Evolutionary conservation across 257 asterid genomes (phyloP).

Genomic region (Thymus mandschuricus): DNA sequence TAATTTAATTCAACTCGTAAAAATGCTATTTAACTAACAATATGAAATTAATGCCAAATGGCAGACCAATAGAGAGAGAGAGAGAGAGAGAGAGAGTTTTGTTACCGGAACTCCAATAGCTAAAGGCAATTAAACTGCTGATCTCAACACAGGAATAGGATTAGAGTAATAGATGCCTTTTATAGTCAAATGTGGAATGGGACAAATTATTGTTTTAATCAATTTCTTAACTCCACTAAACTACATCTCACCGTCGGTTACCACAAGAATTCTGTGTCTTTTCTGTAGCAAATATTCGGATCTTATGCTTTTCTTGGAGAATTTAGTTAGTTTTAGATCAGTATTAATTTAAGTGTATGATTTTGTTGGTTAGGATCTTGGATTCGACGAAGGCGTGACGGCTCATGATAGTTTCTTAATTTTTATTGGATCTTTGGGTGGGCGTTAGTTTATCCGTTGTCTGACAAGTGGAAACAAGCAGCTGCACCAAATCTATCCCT

Average conservation of each 20-base stretch:
- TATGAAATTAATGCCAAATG: slow-evolving; percentile 48
- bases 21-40: neutral
- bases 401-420: neutral
- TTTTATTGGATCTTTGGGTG: slow-evolving; percentile 9
- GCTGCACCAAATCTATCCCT: neutral
- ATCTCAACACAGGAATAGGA: slow-evolving; percentile 21
- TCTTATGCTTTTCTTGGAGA: slow-evolving; percentile 36
- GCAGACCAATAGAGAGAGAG: slow-evolving; percentile 22
- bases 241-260: slow-evolving; percentile 33
- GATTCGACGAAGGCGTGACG: slow-evolving; percentile 29
- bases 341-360: neutral
- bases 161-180: slow-evolving; percentile 44
- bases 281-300: slow-evolving; percentile 39
- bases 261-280: slow-evolving; percentile 37
- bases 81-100: too few species aligned
- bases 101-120: slow-evolving; percentile 33
- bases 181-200: slow-evolving; percentile 43
- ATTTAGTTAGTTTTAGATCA: neutral
- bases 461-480: slow-evolving; percentile 15
- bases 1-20: slow-evolving; percentile 1
- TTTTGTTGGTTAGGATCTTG: slow-evolving; percentile 4
- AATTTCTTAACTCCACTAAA: neutral
- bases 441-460: slow-evolving; percentile 13
- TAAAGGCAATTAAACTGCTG: neutral
- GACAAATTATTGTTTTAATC: slow-evolving; percentile 41